These are phyloP conservation scores for Tetrapisispora pingtungensis DNA, from an alignment of 805 yeast genomes.

Conservation along the genomic window DNA sequence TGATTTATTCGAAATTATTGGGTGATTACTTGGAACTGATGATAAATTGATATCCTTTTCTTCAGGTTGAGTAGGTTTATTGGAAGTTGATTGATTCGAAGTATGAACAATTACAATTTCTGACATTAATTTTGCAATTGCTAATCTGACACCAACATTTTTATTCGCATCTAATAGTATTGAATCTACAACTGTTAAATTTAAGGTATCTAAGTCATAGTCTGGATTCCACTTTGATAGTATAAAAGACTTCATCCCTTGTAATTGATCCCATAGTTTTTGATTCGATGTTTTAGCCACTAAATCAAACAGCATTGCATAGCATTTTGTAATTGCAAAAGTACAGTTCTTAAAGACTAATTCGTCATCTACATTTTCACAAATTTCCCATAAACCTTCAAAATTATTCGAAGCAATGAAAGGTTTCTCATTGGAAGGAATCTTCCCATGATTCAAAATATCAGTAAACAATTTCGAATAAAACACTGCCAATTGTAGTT, in stretches of 20 bases:
- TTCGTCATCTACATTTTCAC: constrained; percentile 21
- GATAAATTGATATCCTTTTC: constrained; percentile 35
- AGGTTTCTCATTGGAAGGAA: constrained; percentile 22
- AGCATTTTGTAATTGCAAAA: constrained; percentile 34
- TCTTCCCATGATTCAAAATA: constrained; percentile 16
- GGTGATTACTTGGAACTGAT: constrained; percentile 48
- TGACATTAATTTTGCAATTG: constrained; percentile 65
- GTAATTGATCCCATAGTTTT: constrained; percentile 45
- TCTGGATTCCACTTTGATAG: constrained; percentile 44
- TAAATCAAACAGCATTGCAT: constrained; percentile 37
- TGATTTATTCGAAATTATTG: constrained; percentile 42
- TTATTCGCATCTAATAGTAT: constrained; percentile 24
- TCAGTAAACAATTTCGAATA: constrained; percentile 18
- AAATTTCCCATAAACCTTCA: constrained; percentile 19
- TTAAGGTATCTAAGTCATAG: not conserved
- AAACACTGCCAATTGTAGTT: constrained; percentile 15
- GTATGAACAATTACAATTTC: constrained; percentile 44
- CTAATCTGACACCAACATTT: constrained; percentile 51
- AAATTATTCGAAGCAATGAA: constrained; percentile 24
- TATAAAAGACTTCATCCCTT: constrained; percentile 47
- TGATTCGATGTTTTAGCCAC: constrained; percentile 34
- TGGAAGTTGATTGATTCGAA: not conserved
- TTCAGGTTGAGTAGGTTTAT: constrained; percentile 5
- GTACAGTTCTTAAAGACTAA: constrained; percentile 31
- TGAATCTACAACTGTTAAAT: not conserved